Conservation (phyloP, 176 grass and related monocot species). For the Metroxylon sagu region DNA sequence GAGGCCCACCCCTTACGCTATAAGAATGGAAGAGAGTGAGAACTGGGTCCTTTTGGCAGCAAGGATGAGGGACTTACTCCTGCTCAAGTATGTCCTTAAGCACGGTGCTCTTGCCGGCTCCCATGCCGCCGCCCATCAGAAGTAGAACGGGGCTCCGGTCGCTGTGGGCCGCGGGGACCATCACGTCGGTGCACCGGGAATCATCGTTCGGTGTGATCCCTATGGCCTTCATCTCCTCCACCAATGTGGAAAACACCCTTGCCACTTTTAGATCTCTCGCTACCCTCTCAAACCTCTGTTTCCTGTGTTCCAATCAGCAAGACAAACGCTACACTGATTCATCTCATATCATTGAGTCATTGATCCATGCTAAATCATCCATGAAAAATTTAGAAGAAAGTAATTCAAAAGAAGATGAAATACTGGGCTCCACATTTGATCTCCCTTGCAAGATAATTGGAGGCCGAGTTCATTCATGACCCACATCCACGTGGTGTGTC, state of each 20-base stretch:
- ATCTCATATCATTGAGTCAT: neutral
- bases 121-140: constrained; percentile 99
- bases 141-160: constrained; percentile 81
- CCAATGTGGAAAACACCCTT: constrained; percentile 70
- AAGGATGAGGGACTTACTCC: constrained; percentile 36
- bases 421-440: no score
- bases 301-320: constrained; percentile 40
- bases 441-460: no score
- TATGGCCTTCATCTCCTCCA: constrained; percentile 73
- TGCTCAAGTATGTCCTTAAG: constrained; percentile 59
- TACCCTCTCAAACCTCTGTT: constrained; percentile 82
- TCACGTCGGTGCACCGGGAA: constrained; percentile 39
- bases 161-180: constrained; percentile 67
- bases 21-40: neutral
- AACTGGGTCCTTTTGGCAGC: no score
- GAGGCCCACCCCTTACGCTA: neutral
- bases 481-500: no score
- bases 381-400: no score
- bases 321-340: neutral
- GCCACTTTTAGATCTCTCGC: constrained; percentile 70
- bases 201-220: constrained; percentile 4
- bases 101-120: constrained; percentile 92
- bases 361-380: no score
- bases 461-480: no score
- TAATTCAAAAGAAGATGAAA: no score